A percentile compares a stretch with the other conserved stretches of the same genome.
Conservation (phyloP, 2,329 filamentous ascomycete species). For the Sphaerulina musiva region DNA sequence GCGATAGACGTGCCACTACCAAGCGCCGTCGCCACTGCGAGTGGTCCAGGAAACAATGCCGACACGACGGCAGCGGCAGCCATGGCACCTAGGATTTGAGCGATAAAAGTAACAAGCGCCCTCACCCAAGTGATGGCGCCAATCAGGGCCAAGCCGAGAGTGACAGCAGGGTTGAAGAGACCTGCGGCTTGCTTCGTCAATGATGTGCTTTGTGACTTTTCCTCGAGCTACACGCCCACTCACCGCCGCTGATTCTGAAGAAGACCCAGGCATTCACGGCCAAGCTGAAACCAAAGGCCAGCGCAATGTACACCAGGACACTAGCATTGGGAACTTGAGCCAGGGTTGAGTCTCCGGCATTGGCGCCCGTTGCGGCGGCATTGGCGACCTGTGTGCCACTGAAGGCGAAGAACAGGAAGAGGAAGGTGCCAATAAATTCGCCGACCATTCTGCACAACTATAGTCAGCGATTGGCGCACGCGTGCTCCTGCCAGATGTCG, state of each 20-base stretch:
- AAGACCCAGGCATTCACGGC: slow-evolving; percentile 43
- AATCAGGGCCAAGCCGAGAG: slow-evolving; percentile 43
- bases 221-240: not conserved
- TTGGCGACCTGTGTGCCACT: slow-evolving; percentile 39
- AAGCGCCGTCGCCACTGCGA: slow-evolving; percentile 44
- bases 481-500: too few species aligned
- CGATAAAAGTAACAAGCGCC: slow-evolving; percentile 39
- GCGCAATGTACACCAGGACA: slow-evolving; percentile 35
- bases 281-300: slow-evolving; percentile 41
- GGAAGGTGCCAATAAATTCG: slow-evolving; percentile 40
- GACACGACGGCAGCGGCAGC: slow-evolving; percentile 42
- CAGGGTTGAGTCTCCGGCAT: not conserved
- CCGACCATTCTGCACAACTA: slow-evolving; percentile 33
- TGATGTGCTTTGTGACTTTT: not conserved
- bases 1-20: slow-evolving; percentile 38
- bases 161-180: slow-evolving; percentile 40
- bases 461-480: too few species aligned
- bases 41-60: slow-evolving; percentile 40
- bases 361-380: slow-evolving; percentile 24
- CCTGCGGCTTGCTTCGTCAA: slow-evolving; percentile 16
- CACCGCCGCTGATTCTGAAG: slow-evolving; percentile 39
- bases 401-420: slow-evolving; percentile 42
- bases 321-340: slow-evolving; percentile 32
- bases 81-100: slow-evolving; percentile 43
- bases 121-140: slow-evolving; percentile 44